Conservation (phyloP, 2,329 filamentous ascomycete species). For the Ceratocystis cacaofunesta region DNA sequence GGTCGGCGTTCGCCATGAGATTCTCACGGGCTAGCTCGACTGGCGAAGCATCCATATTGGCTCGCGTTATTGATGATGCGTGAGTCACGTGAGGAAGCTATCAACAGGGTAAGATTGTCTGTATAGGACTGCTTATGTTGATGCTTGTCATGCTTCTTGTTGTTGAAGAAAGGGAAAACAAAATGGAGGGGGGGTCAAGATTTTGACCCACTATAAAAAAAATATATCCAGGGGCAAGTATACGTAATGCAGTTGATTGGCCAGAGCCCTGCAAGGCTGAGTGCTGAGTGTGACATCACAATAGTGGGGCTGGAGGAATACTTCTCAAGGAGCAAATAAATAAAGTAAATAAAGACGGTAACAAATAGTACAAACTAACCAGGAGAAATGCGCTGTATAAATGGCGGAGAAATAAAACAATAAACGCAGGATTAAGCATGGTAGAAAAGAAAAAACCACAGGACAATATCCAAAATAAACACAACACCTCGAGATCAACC, state of each 20-base stretch:
- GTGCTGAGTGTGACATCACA: background rate
- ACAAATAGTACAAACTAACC: constrained; percentile 8
- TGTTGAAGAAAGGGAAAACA: background rate
- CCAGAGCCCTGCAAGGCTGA: background rate
- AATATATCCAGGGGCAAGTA: constrained; percentile 5
- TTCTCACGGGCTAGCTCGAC: constrained; percentile 11
- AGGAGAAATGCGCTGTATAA: constrained; percentile 12
- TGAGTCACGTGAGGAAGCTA: too few species aligned
- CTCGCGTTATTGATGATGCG: background rate
- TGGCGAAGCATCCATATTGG: constrained; percentile 11
- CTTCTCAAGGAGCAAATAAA: background rate
- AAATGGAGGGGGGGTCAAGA: background rate
- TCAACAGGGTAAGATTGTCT: too few species aligned
- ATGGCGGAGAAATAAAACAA: constrained; percentile 7
- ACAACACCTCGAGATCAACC: background rate
- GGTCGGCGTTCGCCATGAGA: background rate
- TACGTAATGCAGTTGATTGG: background rate
- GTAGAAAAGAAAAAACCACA: background rate
- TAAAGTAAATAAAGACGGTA: constrained; percentile 3
- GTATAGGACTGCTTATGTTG: too few species aligned
- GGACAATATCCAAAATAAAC: background rate
- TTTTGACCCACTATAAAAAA: background rate
- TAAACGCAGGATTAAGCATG: constrained; percentile 1
- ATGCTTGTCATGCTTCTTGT: too few species aligned
- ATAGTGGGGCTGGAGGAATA: background rate